Percentiles rank a stretch among this genome's conserved stretches.
These are phyloP conservation scores for Ogataea parapolymorpha DNA, from an alignment of 805 yeast genomes.

Conservation along the genomic window DNA sequence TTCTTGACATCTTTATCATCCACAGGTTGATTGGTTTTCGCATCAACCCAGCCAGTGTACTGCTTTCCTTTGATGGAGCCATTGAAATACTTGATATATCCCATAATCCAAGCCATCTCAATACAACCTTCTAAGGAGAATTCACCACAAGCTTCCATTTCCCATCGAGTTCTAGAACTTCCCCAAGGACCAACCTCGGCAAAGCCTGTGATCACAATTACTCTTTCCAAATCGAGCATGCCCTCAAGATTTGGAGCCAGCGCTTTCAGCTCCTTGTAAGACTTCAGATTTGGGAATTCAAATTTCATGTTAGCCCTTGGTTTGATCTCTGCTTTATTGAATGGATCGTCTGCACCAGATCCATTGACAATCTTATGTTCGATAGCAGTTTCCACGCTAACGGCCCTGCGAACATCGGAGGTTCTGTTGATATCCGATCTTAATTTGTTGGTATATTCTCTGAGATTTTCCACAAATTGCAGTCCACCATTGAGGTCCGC, in stretches of 20 bases:
- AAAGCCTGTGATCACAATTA: slow-evolving; percentile 95
- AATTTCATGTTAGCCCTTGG: slow-evolving; percentile 95
- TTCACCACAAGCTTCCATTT: slow-evolving; percentile 94
- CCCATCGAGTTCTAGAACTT: slow-evolving; percentile 98
- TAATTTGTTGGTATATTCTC: slow-evolving; percentile 76
- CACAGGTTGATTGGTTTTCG: slow-evolving; percentile 87
- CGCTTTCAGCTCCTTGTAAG: slow-evolving; percentile 68
- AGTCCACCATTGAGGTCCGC: slow-evolving; percentile 99
- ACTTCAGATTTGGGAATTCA: slow-evolving; percentile 84
- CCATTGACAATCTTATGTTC: slow-evolving; percentile 87
- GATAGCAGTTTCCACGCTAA: slow-evolving; percentile 85
- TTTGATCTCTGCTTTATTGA: slow-evolving; percentile 69
- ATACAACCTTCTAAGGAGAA: slow-evolving; percentile 96
- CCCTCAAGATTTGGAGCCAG: slow-evolving; percentile 79
- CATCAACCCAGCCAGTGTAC: slow-evolving; percentile 96
- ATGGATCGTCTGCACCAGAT: slow-evolving; percentile 82
- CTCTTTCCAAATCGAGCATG: slow-evolving; percentile 85
- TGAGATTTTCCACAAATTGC: slow-evolving; percentile 87
- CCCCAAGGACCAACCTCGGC: slow-evolving; percentile 99
- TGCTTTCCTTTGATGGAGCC: slow-evolving; percentile 87
- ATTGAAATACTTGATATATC: slow-evolving; percentile 90
- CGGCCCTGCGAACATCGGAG: slow-evolving; percentile 92
- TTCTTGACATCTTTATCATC: slow-evolving; percentile 92
- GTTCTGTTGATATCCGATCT: slow-evolving; percentile 76
- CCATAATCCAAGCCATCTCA: slow-evolving; percentile 99